These are phyloP conservation scores for Ogataea neopini DNA, from an alignment of 805 yeast genomes.

Conservation along the genomic window DNA sequence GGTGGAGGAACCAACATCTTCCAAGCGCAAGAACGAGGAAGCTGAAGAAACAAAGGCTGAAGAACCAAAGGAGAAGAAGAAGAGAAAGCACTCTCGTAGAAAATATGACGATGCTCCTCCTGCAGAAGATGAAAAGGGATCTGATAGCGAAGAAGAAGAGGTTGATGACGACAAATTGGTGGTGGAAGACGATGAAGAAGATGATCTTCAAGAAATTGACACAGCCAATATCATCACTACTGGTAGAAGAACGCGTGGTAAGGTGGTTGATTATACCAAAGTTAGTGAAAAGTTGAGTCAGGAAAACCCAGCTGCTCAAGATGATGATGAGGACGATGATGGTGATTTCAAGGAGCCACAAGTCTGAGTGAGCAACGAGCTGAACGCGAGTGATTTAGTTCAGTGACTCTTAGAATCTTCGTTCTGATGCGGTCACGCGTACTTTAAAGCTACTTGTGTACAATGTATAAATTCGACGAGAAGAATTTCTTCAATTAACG, in stretches of 20 bases:
- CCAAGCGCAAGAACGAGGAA: conserved; percentile 13
- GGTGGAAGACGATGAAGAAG: conserved; percentile 71
- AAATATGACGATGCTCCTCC: conserved; percentile 27
- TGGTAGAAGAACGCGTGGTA: conserved; percentile 90
- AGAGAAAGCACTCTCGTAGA: conserved; percentile 26
- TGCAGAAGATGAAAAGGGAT: conserved; percentile 35
- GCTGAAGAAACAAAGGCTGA: conserved; percentile 8
- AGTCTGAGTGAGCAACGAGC: conserved; percentile 6
- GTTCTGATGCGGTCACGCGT: no score
- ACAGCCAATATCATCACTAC: conserved; percentile 78
- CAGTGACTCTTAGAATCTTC: no score
- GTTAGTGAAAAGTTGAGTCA: conserved; percentile 70
- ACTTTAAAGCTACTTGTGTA: no score
- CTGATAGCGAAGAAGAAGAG: conserved; percentile 41
- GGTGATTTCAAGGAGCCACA: conserved; percentile 49
- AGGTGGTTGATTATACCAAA: conserved; percentile 79
- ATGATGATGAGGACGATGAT: conserved; percentile 51
- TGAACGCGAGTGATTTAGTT: no score
- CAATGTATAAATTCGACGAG: not conserved
- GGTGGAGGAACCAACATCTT: conserved; percentile 4
- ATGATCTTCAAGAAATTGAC: conserved; percentile 78
- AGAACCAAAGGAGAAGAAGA: conserved; percentile 24
- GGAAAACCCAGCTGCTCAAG: conserved; percentile 47
- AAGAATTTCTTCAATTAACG: conserved; percentile 2
- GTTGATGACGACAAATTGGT: conserved; percentile 53